These are phyloP conservation scores for Pseudogymnoascus sp. DNA, from an alignment of 2,329 filamentous ascomycete species.

Conservation along the genomic window DNA sequence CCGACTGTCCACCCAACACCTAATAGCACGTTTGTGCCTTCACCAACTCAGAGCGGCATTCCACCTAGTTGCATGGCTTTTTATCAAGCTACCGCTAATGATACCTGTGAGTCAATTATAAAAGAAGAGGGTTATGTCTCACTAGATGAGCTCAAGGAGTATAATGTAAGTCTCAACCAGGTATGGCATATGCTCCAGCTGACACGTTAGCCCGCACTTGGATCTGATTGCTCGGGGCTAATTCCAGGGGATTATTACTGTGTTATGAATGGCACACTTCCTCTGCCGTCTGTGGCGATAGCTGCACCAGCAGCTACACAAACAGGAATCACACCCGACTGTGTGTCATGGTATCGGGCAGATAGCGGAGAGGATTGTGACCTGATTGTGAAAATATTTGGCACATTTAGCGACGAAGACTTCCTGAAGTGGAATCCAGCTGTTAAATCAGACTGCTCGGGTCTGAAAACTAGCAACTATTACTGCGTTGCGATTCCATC, in stretches of 20 bases:
- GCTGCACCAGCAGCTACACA: slow-evolving; percentile 2
- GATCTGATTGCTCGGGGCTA: not conserved
- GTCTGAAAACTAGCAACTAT: not conserved
- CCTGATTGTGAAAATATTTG: slow-evolving; percentile 7
- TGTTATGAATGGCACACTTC: slow-evolving; percentile 8
- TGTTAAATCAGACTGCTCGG: not conserved
- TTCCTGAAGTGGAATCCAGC: slow-evolving; percentile 4
- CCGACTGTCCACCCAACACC: not conserved
- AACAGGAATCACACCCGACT: not conserved
- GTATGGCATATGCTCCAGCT: not conserved
- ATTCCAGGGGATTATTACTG: slow-evolving; percentile 10
- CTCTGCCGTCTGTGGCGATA: slow-evolving; percentile 6
- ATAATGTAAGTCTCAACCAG: not conserved
- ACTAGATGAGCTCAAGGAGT: not conserved
- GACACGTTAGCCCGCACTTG: not conserved
- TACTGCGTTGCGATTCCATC: slow-evolving; percentile 9
- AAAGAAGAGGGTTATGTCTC: not conserved
- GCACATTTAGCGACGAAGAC: slow-evolving; percentile 2
- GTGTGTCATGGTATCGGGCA: slow-evolving; percentile 8
- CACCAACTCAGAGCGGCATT: slow-evolving; percentile 1
- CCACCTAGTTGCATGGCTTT: not conserved
- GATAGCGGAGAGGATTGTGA: not conserved
- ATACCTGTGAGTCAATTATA: not conserved
- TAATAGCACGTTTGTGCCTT: not conserved
- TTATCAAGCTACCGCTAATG: slow-evolving; percentile 2